These are phyloP conservation scores for Phyllostachys edulis DNA, from an alignment of 176 grass and related monocot genomes.

Conservation along the genomic window DNA sequence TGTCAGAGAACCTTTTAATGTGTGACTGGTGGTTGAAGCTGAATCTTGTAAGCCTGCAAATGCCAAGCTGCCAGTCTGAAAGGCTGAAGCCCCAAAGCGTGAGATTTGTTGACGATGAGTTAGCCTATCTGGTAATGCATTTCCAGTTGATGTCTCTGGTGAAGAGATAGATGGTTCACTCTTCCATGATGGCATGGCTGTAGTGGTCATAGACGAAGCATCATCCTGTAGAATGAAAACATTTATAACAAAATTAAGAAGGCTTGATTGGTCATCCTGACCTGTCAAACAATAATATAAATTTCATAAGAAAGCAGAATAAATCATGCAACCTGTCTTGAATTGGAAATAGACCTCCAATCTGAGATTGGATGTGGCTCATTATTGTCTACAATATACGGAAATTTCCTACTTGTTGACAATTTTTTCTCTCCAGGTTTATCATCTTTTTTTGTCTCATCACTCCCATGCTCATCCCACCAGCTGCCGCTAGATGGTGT, in stretches of 20 bases:
- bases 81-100: slow-evolving; percentile 60
- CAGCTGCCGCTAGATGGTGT: too few relatives aligned
- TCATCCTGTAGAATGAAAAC: slow-evolving; percentile 60
- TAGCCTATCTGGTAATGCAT: slow-evolving; percentile 57
- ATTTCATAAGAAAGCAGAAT: slow-evolving; percentile 13
- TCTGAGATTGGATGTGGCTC: slow-evolving; percentile 64
- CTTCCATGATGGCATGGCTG: slow-evolving; percentile 53
- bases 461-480: slow-evolving; percentile 83
- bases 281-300: slow-evolving; percentile 26
- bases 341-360: slow-evolving; percentile 72
- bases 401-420: slow-evolving; percentile 61
- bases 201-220: slow-evolving; percentile 34
- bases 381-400: slow-evolving; percentile 51
- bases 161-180: too few relatives aligned
- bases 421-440: slow-evolving; percentile 62
- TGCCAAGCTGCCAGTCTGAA: slow-evolving; percentile 44
- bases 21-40: slow-evolving; percentile 40
- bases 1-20: slow-evolving; percentile 60
- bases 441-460: slow-evolving; percentile 68
- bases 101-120: slow-evolving; percentile 55
- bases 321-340: slow-evolving; percentile 61
- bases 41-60: slow-evolving; percentile 68
- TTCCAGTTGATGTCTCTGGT: slow-evolving; percentile 54
- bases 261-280: neutral
- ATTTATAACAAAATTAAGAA: slow-evolving; percentile 30